Conservation (phyloP, 163 green algal genomes). For the Scenedesmus sp. region DNA sequence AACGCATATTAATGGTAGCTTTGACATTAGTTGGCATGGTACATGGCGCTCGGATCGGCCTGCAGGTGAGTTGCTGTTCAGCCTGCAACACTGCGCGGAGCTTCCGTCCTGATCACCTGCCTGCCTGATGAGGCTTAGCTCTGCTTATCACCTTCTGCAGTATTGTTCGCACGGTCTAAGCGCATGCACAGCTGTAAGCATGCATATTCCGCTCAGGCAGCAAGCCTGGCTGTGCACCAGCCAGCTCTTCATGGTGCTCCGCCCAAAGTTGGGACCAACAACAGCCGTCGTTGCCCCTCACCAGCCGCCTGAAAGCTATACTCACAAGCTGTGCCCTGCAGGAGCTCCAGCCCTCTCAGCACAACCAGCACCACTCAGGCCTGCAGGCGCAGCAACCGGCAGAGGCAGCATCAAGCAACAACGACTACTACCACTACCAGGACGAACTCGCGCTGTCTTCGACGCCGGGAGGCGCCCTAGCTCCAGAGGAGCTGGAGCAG, state of each 20-base stretch:
- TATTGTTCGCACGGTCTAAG: not conserved
- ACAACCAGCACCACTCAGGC: not conserved
- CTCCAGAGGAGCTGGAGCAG: not conserved
- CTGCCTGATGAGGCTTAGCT: not conserved
- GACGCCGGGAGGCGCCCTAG: not conserved
- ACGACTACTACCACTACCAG: not conserved
- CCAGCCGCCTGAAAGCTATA: not conserved
- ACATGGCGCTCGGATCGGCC: not conserved
- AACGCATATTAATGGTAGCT: not conserved
- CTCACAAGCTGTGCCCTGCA: not conserved
- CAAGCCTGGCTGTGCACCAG: not conserved
- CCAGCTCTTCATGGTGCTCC: not conserved
- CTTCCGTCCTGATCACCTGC: not conserved
- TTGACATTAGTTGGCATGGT: not conserved
- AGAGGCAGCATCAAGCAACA: not conserved
- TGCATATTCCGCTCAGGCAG: not conserved
- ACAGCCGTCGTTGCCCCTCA: not conserved
- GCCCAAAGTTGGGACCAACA: not conserved
- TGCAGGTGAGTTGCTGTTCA: not conserved
- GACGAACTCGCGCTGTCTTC: not conserved
- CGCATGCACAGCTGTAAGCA: not conserved
- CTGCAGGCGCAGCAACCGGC: not conserved
- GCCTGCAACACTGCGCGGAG: not conserved
- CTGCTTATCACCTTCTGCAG: not conserved
- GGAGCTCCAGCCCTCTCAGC: not conserved